Evolutionary conservation across 345 rosid species (phyloP), one percentile per base, ranked within the genome.

Genomic region (Citrus medica): DNA sequence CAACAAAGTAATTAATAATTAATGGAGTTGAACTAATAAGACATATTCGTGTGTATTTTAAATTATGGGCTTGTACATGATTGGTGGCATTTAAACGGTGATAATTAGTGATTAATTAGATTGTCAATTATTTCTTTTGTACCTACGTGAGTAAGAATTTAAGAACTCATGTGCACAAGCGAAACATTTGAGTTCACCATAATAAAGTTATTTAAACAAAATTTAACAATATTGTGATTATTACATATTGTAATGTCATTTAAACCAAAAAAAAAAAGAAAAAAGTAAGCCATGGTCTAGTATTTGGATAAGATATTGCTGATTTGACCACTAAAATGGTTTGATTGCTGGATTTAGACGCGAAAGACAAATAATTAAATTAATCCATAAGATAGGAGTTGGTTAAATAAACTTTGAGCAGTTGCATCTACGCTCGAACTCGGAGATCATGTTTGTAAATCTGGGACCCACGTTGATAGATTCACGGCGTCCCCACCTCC

Each of bases 331-430:
- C 30, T 69, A 42, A 69, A 32, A 5, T 13, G 5, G 56, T 61
- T 9, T n/a, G 48, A 32, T 51, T 64, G 73, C 69, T 58, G 77
- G 64, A 71, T 74, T 76, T 81, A 42, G 71, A 78, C 63, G 35
- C 74, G 55, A 64, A 7, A n/a, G 59, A 9, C 38, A 22, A 27
- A 69, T 80, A 63, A 70, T 69, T 63, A 75, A 63, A 76, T 53
- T 63, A 75, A n/a, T 21, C 42, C 19, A 40, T 25, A 19, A 38
- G 7, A 40, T 40, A 40, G 40, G 3, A 40, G 72, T 40, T 68
- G 56, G 35, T 65, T 65, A 65, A 32, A 19, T 17, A 64, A 22
- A 10, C 42, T 3, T 33, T 33, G 42, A 5, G 55, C 27, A 46
- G 33, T 42, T 42, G 27, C 55, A 38, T 37, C 76, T 7, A 48